These are phyloP conservation scores for Brasilioporus rufonigricans DNA, from an alignment of 768 basidiomycete species.

Conservation along the genomic window DNA sequence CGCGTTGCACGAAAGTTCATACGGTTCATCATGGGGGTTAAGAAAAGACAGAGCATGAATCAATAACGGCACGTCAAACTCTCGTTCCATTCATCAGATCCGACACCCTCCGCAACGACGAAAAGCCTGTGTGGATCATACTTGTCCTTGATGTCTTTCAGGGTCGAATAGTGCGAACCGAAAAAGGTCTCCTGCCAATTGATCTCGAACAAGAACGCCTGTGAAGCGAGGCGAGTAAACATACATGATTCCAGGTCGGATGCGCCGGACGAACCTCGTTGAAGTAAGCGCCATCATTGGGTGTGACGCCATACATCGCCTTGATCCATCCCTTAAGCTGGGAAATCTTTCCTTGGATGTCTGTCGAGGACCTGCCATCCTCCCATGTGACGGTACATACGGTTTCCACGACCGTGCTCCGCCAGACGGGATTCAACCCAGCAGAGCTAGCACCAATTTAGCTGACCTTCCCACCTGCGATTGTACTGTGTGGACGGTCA, in stretches of 20 bases:
- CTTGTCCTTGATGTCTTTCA: conserved; percentile 42
- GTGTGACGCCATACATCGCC: conserved; percentile 32
- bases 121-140: conserved; percentile 14
- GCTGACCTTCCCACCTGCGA: too few relatives aligned
- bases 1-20: too few relatives aligned
- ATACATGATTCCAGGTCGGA: not conserved
- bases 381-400: conserved; percentile 20
- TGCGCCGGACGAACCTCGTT: conserved; percentile 39
- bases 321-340: conserved; percentile 17
- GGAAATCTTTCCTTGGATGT: conserved; percentile 14
- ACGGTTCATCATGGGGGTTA: too few relatives aligned
- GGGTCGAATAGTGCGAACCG: conserved; percentile 40
- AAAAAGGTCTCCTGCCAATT: conserved; percentile 44
- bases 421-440: too few relatives aligned
- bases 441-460: too few relatives aligned
- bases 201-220: conserved; percentile 44
- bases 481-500: too few relatives aligned
- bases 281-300: conserved; percentile 41
- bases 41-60: not conserved
- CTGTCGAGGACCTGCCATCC: conserved; percentile 17
- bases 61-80: conserved; percentile 13
- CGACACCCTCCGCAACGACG: conserved; percentile 15
- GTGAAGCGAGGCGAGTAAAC: not conserved
- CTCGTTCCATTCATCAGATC: conserved; percentile 25
- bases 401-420: conserved; percentile 30